A percentile compares a stretch with the other conserved stretches of the same genome.
phyloP scores from a whole-genome alignment of 192 early-diverging fungal species.

The Coemansia sp. region DNA sequence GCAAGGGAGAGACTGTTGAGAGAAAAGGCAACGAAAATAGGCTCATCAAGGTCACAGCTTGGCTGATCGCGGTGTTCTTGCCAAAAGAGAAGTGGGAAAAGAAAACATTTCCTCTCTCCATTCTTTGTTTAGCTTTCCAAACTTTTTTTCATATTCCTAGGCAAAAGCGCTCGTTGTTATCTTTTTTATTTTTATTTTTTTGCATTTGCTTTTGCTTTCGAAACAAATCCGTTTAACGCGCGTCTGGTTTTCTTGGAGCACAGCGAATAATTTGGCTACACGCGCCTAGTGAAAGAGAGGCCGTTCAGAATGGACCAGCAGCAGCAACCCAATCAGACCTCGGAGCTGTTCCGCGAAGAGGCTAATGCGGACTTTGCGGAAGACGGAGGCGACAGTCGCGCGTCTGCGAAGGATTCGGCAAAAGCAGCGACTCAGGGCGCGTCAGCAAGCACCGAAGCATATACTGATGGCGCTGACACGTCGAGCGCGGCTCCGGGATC shows the following conservation, averaged over 20 bases:
- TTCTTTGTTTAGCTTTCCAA: no score
- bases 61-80: no score
- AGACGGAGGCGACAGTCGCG: neutral
- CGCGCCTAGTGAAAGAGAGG: neutral
- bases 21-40: no score
- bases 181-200: no score
- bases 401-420: neutral
- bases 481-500: neutral
- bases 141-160: no score
- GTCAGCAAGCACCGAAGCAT: neutral
- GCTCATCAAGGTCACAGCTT: no score
- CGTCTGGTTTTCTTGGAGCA: neutral
- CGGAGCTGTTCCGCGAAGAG: neutral
- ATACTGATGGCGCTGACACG: neutral
- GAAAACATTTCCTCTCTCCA: no score
- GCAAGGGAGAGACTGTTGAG: neutral
- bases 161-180: no score
- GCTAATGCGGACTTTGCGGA: neutral
- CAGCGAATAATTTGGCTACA: neutral
- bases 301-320: slow-evolving; percentile 1
- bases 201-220: no score
- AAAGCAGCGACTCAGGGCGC: neutral
- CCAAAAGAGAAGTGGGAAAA: no score
- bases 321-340: neutral
- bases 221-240: no score